Conservation (phyloP, 2,329 filamentous ascomycete species). For the Clarireedia monteithiana region DNA sequence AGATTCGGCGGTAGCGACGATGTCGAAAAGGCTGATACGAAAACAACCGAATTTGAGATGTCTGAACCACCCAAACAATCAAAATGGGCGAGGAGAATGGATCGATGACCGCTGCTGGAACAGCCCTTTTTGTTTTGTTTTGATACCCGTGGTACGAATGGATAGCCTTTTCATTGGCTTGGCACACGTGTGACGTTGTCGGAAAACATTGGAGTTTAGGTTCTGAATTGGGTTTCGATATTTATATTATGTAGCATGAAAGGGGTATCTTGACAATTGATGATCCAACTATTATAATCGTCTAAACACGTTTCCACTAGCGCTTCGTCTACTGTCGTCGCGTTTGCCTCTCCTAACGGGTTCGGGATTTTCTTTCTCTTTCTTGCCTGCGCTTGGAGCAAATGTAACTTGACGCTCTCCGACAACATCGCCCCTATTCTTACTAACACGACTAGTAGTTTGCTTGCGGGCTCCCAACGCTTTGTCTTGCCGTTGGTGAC, state of each 20-base stretch:
- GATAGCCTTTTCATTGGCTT: neutral
- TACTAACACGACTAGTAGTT: constrained; percentile 40
- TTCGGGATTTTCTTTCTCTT: constrained; percentile 34
- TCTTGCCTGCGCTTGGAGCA: constrained; percentile 51
- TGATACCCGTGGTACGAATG: neutral
- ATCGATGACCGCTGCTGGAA: constrained; percentile 1
- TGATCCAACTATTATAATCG: constrained; percentile 41
- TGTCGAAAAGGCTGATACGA: constrained; percentile 46
- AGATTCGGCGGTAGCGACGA: constrained; percentile 36
- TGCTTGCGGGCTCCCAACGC: constrained; percentile 49
- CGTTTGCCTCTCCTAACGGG: constrained; percentile 22
- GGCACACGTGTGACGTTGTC: neutral
- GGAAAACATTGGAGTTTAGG: neutral
- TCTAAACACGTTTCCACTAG: constrained; percentile 69
- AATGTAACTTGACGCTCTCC: constrained; percentile 68
- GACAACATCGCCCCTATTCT: constrained; percentile 42
- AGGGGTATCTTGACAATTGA: constrained; percentile 8
- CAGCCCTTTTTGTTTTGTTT: neutral
- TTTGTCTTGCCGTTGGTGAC: constrained; percentile 44
- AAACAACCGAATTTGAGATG: constrained; percentile 27
- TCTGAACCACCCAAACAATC: constrained; percentile 25
- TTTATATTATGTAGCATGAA: constrained; percentile 2
- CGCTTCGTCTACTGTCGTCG: constrained; percentile 52
- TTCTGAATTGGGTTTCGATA: neutral
- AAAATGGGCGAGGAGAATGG: constrained; percentile 24